A percentile compares a stretch with the other conserved stretches of the same genome.
Conservation (phyloP, 257 asterid genomes). For the Solanum tarijense region DNA sequence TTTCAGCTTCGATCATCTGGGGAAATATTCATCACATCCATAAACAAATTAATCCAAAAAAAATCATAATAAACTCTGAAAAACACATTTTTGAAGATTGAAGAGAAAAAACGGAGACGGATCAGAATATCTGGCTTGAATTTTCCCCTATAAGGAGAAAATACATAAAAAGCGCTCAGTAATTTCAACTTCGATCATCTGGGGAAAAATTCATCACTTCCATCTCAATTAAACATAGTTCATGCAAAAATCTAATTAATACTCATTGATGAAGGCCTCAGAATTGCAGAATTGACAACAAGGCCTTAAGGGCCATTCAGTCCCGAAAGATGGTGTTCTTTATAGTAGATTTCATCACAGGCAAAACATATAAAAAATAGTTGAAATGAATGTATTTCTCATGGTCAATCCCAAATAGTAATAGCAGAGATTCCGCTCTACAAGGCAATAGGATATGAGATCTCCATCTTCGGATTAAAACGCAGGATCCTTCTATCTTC, state of each 20-base stretch:
- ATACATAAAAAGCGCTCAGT: constrained; percentile 49
- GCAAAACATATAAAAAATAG: not conserved
- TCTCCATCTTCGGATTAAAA: constrained; percentile 18
- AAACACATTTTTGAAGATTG: not conserved
- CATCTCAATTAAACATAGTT: constrained; percentile 1
- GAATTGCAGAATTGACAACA: constrained; percentile 68
- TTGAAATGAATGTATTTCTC: constrained; percentile 31
- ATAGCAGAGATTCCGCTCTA: constrained; percentile 47
- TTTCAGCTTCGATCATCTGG: constrained; percentile 92
- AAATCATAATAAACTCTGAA: not conserved
- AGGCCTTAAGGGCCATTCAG: constrained; percentile 45
- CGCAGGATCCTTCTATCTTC: not conserved
- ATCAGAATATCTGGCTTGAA: constrained; percentile 70
- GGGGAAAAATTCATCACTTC: constrained; percentile 30
- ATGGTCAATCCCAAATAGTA: constrained; percentile 65
- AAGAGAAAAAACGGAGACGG: not conserved
- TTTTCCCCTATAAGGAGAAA: constrained; percentile 17
- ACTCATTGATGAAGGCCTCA: constrained; percentile 28
- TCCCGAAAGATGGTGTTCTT: constrained; percentile 46
- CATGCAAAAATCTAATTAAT: not conserved
- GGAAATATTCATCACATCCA: constrained; percentile 59
- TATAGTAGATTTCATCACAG: constrained; percentile 32
- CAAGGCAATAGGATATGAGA: constrained; percentile 84
- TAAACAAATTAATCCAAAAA: not conserved
- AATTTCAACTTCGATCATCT: constrained; percentile 73